These are phyloP conservation scores for Periconia sp. DNA, from an alignment of 2,329 filamentous ascomycete genomes.

Conservation along the genomic window DNA sequence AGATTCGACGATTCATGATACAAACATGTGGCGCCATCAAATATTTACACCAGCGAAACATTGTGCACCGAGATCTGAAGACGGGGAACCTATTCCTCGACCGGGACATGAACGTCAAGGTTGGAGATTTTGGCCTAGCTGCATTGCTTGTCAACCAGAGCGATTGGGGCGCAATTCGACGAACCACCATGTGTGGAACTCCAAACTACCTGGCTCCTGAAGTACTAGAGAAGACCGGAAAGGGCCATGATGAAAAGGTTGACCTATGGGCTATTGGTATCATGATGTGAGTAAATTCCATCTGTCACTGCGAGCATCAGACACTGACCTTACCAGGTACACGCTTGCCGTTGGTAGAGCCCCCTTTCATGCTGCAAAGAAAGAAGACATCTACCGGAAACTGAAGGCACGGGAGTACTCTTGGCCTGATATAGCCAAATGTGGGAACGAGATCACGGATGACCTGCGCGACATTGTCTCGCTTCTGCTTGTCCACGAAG, in stretches of 20 bases:
- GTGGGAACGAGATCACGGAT: conserved; percentile 69
- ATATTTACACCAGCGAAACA: conserved; percentile 93
- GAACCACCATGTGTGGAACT: conserved; percentile 93
- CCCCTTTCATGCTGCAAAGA: conserved; percentile 90
- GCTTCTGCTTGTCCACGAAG: conserved; percentile 73
- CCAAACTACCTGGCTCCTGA: conserved; percentile 98
- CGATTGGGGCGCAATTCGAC: conserved; percentile 76
- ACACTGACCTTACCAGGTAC: conserved; percentile 60
- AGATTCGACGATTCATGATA: conserved; percentile 90
- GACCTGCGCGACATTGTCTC: conserved; percentile 80
- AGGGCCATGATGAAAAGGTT: conserved; percentile 95
- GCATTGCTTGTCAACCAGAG: conserved; percentile 88
- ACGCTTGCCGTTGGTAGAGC: conserved; percentile 96
- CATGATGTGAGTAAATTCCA: conserved; percentile 68
- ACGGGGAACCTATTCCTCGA: conserved; percentile 98
- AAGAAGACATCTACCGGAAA: conserved; percentile 78
- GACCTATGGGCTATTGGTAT: conserved; percentile 98
- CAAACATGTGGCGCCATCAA: conserved; percentile 97
- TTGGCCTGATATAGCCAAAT: conserved; percentile 70
- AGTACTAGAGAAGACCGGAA: conserved; percentile 89
- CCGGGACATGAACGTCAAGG: conserved; percentile 93
- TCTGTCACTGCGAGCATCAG: not conserved
- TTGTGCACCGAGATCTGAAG: conserved; percentile 95
- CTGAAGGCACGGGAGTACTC: conserved; percentile 74
- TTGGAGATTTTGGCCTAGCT: conserved; percentile 94